Percentiles rank a stretch among this genome's conserved stretches.
Conservation (phyloP, 441 rosid species). For the Croton laevigatus region DNA sequence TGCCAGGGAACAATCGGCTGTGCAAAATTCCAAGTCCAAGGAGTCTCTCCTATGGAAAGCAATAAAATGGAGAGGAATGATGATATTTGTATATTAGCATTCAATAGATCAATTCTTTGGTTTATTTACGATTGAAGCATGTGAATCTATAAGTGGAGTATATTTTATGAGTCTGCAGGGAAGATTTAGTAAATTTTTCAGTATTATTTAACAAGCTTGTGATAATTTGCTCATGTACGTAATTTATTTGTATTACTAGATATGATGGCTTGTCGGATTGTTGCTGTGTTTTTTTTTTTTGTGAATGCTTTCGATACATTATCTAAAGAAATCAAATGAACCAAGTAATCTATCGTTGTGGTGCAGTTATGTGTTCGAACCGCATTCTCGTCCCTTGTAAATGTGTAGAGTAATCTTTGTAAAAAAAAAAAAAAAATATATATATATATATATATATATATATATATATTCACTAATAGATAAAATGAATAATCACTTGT, state of each 20-base stretch:
- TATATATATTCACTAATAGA: too few relatives aligned
- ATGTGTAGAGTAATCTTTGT: too few relatives aligned
- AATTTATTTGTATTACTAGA: background rate
- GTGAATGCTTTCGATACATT: background rate
- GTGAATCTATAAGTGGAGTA: slow-evolving; percentile 15
- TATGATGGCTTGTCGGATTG: background rate
- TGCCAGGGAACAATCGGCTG: slow-evolving; percentile 4
- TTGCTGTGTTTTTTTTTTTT: background rate
- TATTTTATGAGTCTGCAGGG: slow-evolving; percentile 10
- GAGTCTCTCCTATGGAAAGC: slow-evolving; percentile 19
- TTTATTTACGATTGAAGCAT: slow-evolving; percentile 29
- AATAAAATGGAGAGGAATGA: slow-evolving; percentile 33
- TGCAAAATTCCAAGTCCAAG: slow-evolving; percentile 17
- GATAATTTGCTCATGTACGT: background rate
- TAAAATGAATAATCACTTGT: too few relatives aligned
- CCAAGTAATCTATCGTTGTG: too few relatives aligned
- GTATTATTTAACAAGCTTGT: too few relatives aligned
- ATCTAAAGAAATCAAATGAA: too few relatives aligned
- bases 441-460: too few relatives aligned
- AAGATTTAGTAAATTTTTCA: slow-evolving; percentile 6
- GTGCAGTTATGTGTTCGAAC: too few relatives aligned
- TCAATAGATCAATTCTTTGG: slow-evolving; percentile 40
- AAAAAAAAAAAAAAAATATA: too few relatives aligned
- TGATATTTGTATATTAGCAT: slow-evolving; percentile 40
- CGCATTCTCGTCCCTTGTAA: too few relatives aligned